Evolutionary conservation across 257 asterid genomes (phyloP), one percentile per base, ranked within the genome.

Genomic region (Solanum bulbocastanum): DNA sequence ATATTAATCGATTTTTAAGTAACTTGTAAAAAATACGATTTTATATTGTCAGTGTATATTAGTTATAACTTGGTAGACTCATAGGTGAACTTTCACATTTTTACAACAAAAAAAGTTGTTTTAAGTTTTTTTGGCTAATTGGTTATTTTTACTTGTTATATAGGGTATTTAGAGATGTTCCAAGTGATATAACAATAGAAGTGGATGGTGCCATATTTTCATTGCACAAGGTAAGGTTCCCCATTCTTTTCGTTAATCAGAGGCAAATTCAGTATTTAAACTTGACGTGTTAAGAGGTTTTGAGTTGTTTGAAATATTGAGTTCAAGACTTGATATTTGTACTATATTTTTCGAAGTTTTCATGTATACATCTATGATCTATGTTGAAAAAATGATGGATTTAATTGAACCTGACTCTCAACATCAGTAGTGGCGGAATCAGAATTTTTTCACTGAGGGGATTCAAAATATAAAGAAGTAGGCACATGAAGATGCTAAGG

Each of bases 141-240:
- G 56, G 46, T 65, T 88, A 32, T 46, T 86, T 44, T 44, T 73
- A 42, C 88, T 37, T 86, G 89, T 87, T 37, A 75, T 56, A 81
- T 89, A 97, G 99, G 99, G 98, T 93, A 71, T 97, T 95, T 91
- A 94, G 93, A 88, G 99, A 97, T 90, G 99, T 97, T 88, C 98
- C 98, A 3, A 96, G 99, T 87, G 99, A 97, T 88, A 95, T 96
- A 88, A 92, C 93, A 2, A 94, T 97, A 60, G 96, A 97, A 92
- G 98, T 97, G 25, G 94, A 93, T 49, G 99, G 99, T 13, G 93
- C 90, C 62, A 89, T 93, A 62, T 95, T 97, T 91, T 89, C 95
- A 22, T 87, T 97, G 91, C 99, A 97, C 85, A 96, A 97, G 97
- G 98, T 92, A 89, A 92, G 90, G 15, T 52, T 82, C 89, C 66